Base-by-base conservation (phyloP, 1,139 yeast species). In the Nakaseomyces glabratus region DNA sequence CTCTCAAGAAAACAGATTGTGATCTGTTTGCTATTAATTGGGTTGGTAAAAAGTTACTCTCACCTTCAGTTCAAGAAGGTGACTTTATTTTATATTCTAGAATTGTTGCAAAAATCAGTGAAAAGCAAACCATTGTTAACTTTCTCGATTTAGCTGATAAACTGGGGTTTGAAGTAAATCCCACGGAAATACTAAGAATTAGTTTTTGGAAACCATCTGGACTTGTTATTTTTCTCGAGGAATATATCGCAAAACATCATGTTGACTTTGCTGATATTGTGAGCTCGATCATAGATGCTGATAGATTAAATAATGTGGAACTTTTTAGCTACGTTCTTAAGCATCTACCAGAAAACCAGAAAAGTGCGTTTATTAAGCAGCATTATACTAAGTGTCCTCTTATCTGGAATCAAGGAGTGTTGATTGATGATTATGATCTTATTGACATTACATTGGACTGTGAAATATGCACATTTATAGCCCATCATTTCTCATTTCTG, bases 21-120 rank as follows among this genome's bases (percentile, higher is more conserved):
- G 37, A 30, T 17, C 24, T 24, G 6, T 52, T 49, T 23, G 40
- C 43, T 10, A 41, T 42, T 1, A 49, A 53, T 34, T 41, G 49
- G 47, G 39, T 51, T 15, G 49, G 55, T 6, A 44, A 54, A 6
- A 44, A 40, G 32, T 30, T 48, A 7, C 31, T 50, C n/a, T 37
- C 51, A 5, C 37, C 46, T 3, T 38, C 39, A n/a, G 42, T 51
- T 24, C 30, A 44, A 9, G 17, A 35, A 6, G 22, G 20, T 4
- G 47, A 42, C 4, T 32, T 32, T 14, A 21, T 24, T 20, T 28
- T 28, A 12, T 36, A 28, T 28, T 31, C 35, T 4, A 15, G 18
- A n/a, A 38, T 33, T 17, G 31, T 26, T 8, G 30, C 28, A 12
- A 26, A 33, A 24, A 23, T 24, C 11, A 24, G 33, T 11, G 21